A percentile compares a stretch with the other conserved stretches of the same genome.
These are phyloP conservation scores for Physaria fendleri DNA, from an alignment of 345 rosid species.

Conservation along the genomic window DNA sequence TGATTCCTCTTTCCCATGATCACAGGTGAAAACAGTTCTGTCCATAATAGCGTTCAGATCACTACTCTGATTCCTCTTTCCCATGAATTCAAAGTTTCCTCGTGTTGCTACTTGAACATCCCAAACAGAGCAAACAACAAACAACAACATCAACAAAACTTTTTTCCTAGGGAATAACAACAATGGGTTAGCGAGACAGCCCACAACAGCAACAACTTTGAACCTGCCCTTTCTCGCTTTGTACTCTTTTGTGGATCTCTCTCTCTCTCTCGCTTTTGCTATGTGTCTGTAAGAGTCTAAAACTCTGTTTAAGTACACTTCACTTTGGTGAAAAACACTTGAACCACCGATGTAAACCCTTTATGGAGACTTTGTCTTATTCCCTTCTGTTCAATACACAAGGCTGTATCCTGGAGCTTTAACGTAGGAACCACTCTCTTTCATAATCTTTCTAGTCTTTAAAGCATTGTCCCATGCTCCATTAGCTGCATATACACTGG, in stretches of 20 bases:
- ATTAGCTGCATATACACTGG: conserved; percentile 49
- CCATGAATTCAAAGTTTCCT: conserved; percentile 40
- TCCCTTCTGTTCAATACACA: conserved; percentile 31
- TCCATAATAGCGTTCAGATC: conserved; percentile 59
- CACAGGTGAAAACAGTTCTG: conserved; percentile 65
- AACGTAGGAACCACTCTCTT: conserved; percentile 38
- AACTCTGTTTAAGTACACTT: too few relatives aligned
- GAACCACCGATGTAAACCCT: background rate
- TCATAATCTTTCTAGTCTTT: conserved; percentile 39
- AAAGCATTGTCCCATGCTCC: conserved; percentile 51
- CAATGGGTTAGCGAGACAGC: too few relatives aligned
- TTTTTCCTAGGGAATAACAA: too few relatives aligned
- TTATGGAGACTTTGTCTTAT: background rate
- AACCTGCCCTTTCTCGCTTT: too few relatives aligned
- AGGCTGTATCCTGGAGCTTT: conserved; percentile 58
- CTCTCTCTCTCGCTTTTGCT: too few relatives aligned
- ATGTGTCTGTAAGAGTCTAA: too few relatives aligned
- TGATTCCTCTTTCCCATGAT: too few relatives aligned
- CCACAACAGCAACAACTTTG: too few relatives aligned
- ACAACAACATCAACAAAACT: too few relatives aligned
- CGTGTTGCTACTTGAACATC: conserved; percentile 59
- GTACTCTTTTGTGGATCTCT: too few relatives aligned
- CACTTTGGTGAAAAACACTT: too few relatives aligned
- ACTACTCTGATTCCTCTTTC: conserved; percentile 63
- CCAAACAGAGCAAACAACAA: too few relatives aligned